These are phyloP conservation scores for Madurella fahalii DNA, from an alignment of 2,329 filamentous ascomycete genomes.

Conservation along the genomic window DNA sequence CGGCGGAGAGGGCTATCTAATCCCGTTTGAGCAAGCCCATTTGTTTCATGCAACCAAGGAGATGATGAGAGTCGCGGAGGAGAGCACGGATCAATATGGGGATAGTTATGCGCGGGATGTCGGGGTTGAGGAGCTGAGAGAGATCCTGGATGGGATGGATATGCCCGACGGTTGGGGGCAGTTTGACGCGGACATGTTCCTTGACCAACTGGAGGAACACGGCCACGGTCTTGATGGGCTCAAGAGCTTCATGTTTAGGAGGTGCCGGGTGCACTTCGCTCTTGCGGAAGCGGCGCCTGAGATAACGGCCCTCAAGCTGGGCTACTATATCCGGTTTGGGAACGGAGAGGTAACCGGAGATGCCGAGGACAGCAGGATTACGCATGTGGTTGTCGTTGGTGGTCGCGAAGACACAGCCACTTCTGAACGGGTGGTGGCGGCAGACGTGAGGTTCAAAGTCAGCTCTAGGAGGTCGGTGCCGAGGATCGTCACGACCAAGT, in stretches of 20 bases:
- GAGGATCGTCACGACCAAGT: constrained; percentile 63
- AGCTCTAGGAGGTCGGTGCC: constrained; percentile 53
- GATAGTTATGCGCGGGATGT: constrained; percentile 77
- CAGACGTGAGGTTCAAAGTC: constrained; percentile 43
- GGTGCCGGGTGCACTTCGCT: constrained; percentile 41
- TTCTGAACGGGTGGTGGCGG: constrained; percentile 37
- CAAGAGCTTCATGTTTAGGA: constrained; percentile 50
- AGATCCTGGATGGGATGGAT: constrained; percentile 36
- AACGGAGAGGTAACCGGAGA: constrained; percentile 55
- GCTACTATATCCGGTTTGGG: constrained; percentile 63
- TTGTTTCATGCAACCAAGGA: constrained; percentile 65
- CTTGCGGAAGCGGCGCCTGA: constrained; percentile 29
- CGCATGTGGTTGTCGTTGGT: constrained; percentile 66
- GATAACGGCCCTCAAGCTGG: constrained; percentile 41
- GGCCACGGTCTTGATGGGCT: constrained; percentile 51
- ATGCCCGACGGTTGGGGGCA: not conserved
- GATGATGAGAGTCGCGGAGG: constrained; percentile 49
- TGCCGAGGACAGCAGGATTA: constrained; percentile 52
- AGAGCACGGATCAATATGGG: constrained; percentile 69
- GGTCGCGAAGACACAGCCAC: constrained; percentile 32
- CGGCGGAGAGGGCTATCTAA: constrained; percentile 51
- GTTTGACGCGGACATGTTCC: constrained; percentile 45
- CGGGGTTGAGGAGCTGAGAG: constrained; percentile 32
- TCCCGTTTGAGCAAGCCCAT: constrained; percentile 60
- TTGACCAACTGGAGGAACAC: constrained; percentile 52